Evolutionary conservation across 225 moss, liverwort and hornwort genomes (phyloP).

Genomic region (Physcomitrellopsis africana): DNA sequence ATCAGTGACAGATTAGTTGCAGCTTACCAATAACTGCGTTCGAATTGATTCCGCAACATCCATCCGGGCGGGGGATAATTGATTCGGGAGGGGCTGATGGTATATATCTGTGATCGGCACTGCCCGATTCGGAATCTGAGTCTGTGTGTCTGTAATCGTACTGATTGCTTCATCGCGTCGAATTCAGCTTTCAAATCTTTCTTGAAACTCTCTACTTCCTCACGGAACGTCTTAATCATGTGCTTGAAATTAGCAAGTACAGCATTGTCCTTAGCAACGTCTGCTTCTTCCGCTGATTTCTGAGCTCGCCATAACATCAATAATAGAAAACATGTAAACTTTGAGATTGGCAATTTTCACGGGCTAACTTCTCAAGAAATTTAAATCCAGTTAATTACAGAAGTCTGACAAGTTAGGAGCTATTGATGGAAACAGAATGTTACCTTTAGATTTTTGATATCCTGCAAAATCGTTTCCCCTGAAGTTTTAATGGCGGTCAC

Average conservation of each 20-base stretch:
- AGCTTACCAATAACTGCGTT: constrained; percentile 21
- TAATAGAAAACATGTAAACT: neutral
- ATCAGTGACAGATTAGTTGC: neutral
- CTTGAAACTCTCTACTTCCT: constrained; percentile 34
- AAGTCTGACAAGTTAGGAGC: neutral
- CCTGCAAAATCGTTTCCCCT: constrained; percentile 37
- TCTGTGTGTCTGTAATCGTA: neutral
- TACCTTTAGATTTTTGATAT: constrained; percentile 45
- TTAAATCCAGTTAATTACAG: neutral
- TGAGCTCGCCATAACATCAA: constrained; percentile 22
- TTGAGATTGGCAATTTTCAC: neutral
- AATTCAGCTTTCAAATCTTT: constrained; percentile 33
- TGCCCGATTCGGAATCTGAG: constrained; percentile 20
- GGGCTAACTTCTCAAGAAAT: neutral
- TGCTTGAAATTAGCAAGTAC: constrained; percentile 34
- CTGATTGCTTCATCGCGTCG: constrained; percentile 23
- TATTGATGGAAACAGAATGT: neutral
- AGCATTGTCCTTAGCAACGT: constrained; percentile 23
- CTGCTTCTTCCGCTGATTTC: constrained; percentile 30
- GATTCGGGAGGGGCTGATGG: no score
- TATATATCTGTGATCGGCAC: no score
- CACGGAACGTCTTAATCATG: constrained; percentile 29
- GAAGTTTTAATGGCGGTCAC: constrained; percentile 40
- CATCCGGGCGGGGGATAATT: constrained; percentile 16
- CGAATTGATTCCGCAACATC: constrained; percentile 16